Evolutionary conservation across 1,139 yeast species (phyloP).

Genomic region (Hemisphaericaspora lyxosophila): DNA sequence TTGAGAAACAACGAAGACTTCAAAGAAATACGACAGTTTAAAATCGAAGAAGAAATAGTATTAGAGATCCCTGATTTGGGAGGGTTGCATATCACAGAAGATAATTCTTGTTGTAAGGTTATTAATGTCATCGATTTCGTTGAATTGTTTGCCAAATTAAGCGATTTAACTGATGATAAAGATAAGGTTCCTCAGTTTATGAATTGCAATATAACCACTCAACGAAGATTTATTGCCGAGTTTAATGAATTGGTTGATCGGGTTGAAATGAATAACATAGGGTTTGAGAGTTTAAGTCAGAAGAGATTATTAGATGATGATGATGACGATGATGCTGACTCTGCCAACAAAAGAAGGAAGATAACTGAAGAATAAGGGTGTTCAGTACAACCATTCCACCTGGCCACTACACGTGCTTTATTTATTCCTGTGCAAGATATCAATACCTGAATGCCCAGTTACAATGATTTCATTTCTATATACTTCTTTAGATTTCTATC

Average conservation of each 20-base stretch:
- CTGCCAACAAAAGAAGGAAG: slow-evolving; percentile 9
- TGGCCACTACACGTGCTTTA: too few species aligned
- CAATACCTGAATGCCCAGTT: background rate
- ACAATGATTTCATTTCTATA: too few species aligned
- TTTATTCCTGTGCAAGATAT: too few species aligned
- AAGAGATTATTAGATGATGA: slow-evolving; percentile 3
- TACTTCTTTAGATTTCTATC: too few species aligned
- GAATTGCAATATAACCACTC: slow-evolving; percentile 26
- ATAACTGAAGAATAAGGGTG: background rate
- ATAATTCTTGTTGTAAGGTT: slow-evolving; percentile 34
- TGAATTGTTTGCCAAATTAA: slow-evolving; percentile 27
- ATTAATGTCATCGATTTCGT: slow-evolving; percentile 35
- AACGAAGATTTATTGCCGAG: slow-evolving; percentile 33
- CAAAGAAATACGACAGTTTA: slow-evolving; percentile 25
- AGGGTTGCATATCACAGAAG: slow-evolving; percentile 37
- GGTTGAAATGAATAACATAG: slow-evolving; percentile 22
- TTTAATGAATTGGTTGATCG: slow-evolving; percentile 28
- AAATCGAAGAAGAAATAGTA: slow-evolving; percentile 30
- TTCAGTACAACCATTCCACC: background rate
- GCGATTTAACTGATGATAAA: slow-evolving; percentile 19
- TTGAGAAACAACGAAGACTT: slow-evolving; percentile 30
- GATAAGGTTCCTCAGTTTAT: slow-evolving; percentile 20
- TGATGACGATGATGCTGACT: slow-evolving; percentile 1
- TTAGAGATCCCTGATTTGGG: slow-evolving; percentile 34
- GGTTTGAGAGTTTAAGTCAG: slow-evolving; percentile 18